A percentile compares a stretch with the other conserved stretches of the same genome.
These are phyloP conservation scores for Phragmites australis DNA, from an alignment of 176 grass and related monocot genomes.

Conservation along the genomic window DNA sequence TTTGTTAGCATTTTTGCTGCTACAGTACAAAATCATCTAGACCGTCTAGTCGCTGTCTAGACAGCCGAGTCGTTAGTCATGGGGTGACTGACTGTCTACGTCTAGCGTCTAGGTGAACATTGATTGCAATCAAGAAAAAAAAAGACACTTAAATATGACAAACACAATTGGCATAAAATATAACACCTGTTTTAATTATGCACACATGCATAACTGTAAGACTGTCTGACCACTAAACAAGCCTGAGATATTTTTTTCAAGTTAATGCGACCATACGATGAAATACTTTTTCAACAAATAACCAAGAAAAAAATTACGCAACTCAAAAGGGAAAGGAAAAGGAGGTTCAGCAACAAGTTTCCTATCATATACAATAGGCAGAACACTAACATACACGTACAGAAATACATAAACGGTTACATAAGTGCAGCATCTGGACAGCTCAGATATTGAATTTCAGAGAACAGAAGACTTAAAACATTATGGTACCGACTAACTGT, in stretches of 20 bases:
- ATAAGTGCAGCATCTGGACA: not conserved
- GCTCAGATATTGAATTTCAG: not conserved
- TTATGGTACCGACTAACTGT: not conserved
- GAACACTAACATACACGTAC: conserved; percentile 1
- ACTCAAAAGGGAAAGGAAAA: not conserved
- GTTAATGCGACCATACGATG: not conserved
- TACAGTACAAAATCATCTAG: too few relatives aligned
- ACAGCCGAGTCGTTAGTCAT: too few relatives aligned
- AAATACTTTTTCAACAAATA: not conserved
- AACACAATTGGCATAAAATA: not conserved
- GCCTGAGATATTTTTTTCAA: not conserved
- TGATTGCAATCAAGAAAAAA: too few relatives aligned
- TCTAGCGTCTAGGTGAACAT: too few relatives aligned
- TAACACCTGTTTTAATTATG: not conserved
- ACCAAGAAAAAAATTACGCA: not conserved
- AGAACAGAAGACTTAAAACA: not conserved
- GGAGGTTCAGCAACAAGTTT: not conserved
- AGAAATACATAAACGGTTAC: not conserved
- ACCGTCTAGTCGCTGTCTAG: too few relatives aligned
- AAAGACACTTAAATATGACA: not conserved
- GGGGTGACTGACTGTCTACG: too few relatives aligned
- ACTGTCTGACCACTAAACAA: not conserved
- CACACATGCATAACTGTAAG: not conserved
- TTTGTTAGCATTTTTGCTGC: too few relatives aligned
- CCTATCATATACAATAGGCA: not conserved